Evolutionary conservation across 2,329 filamentous ascomycete genomes (phyloP).

Genomic region (Verticillium nonalfalfae): DNA sequence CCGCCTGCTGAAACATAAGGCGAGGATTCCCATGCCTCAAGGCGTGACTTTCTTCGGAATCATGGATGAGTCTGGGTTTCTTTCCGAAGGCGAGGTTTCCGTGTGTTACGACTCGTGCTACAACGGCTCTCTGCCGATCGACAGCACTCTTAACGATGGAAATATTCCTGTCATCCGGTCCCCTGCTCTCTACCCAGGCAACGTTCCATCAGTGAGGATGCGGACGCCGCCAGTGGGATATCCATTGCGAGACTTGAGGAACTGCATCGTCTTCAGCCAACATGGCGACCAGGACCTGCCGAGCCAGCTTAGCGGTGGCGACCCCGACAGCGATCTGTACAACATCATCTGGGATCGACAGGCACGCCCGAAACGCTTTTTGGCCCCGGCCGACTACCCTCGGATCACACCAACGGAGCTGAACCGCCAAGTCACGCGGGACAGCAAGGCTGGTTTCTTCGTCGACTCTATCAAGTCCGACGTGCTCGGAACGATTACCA

Average conservation of each 20-base stretch:
- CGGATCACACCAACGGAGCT: constrained; percentile 50
- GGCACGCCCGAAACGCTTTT: constrained; percentile 35
- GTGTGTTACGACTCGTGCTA: constrained; percentile 43
- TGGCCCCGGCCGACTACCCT: constrained; percentile 64
- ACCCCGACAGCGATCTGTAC: constrained; percentile 79
- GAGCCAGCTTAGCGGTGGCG: constrained; percentile 72
- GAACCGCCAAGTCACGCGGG: constrained; percentile 46
- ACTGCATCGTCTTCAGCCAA: constrained; percentile 75
- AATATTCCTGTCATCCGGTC: constrained; percentile 66
- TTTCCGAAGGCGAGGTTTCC: constrained; percentile 64
- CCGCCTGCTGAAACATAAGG: constrained; percentile 70
- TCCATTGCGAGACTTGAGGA: constrained; percentile 55
- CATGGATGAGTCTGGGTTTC: constrained; percentile 71
- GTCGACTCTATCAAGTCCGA: constrained; percentile 69
- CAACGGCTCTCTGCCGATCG: constrained; percentile 12
- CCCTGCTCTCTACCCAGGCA: constrained; percentile 75
- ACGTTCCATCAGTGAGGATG: constrained; percentile 62
- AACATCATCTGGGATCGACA: constrained; percentile 67
- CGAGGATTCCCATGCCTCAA: constrained; percentile 63
- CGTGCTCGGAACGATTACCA: constrained; percentile 59
- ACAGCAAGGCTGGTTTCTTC: constrained; percentile 77
- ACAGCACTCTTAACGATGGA: constrained; percentile 24
- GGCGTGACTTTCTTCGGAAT: constrained; percentile 77
- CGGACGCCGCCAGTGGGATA: constrained; percentile 54
- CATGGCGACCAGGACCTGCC: constrained; percentile 67